phyloP scores from a whole-genome alignment of 73 alveolate genomes.

The Symbiodinium natans region DNA sequence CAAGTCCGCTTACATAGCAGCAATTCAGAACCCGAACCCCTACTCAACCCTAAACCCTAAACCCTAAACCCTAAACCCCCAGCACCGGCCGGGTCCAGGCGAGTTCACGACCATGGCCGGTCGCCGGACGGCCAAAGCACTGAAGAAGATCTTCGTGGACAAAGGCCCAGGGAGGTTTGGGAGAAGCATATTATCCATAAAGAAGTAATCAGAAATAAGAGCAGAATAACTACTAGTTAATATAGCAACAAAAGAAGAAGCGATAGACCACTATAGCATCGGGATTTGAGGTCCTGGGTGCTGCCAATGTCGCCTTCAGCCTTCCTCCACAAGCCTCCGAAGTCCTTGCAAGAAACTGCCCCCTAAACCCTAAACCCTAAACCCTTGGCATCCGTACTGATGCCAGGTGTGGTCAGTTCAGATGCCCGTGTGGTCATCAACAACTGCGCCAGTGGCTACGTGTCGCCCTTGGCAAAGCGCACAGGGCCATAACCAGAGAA shows the following conservation, averaged over 20 bases:
- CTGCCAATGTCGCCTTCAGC: background rate
- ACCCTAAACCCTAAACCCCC: too few species aligned
- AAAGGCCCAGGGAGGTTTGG: slow-evolving; percentile 24
- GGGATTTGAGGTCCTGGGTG: background rate
- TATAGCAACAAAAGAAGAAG: too few species aligned
- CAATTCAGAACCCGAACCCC: background rate
- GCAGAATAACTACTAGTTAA: too few species aligned
- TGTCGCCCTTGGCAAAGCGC: background rate
- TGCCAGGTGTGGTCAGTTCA: slow-evolving; percentile 33
- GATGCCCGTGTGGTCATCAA: slow-evolving; percentile 86
- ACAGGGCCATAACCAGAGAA: too few species aligned
- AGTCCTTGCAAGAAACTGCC: too few species aligned
- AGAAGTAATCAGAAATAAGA: too few species aligned
- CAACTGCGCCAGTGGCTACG: slow-evolving; percentile 90
- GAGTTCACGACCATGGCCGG: slow-evolving; percentile 92
- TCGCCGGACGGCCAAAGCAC: slow-evolving; percentile 61
- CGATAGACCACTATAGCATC: too few species aligned
- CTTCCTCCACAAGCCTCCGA: too few species aligned
- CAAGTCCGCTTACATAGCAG: background rate
- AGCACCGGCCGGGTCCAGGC: slow-evolving; percentile 19
- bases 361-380: background rate
- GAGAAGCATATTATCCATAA: too few species aligned
- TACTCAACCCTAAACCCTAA: too few species aligned
- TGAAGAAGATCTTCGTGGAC: slow-evolving; percentile 66
- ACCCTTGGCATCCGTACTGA: background rate